These are phyloP conservation scores for Rhododendron ferrugineum DNA, from an alignment of 148 eudicot species.

Conservation along the genomic window DNA sequence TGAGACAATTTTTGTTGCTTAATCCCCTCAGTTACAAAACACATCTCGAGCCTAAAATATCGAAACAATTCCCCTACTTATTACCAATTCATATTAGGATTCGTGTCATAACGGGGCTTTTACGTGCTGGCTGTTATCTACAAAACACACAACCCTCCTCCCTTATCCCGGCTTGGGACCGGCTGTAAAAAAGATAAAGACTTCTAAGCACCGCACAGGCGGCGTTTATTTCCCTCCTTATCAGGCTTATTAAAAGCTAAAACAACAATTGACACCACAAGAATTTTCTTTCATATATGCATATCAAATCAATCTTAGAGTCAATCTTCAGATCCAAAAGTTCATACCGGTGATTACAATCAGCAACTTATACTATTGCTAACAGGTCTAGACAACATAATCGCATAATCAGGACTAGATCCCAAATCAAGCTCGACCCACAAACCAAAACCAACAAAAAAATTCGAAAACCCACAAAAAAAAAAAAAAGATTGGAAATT, in stretches of 20 bases:
- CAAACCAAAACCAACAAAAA: not conserved
- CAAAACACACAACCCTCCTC: not conserved
- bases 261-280: not conserved
- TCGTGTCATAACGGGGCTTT: not conserved
- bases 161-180: not conserved
- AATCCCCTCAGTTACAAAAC: not conserved
- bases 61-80: not conserved
- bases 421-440: not conserved
- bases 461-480: not conserved
- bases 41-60: not conserved
- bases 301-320: not conserved
- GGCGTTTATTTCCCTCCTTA: not conserved
- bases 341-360: not conserved
- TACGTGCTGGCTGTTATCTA: not conserved
- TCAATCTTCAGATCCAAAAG: not conserved
- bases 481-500: conserved; percentile 18
- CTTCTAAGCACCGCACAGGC: not conserved
- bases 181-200: too few species aligned
- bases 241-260: not conserved
- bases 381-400: not conserved
- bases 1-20: not conserved
- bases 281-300: not conserved
- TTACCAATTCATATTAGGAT: not conserved
- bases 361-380: not conserved
- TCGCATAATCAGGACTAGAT: not conserved